A percentile compares a stretch with the other conserved stretches of the same genome.
phyloP scores from a whole-genome alignment of 2,329 filamentous ascomycete species.

The Anisogramma anomala region DNA sequence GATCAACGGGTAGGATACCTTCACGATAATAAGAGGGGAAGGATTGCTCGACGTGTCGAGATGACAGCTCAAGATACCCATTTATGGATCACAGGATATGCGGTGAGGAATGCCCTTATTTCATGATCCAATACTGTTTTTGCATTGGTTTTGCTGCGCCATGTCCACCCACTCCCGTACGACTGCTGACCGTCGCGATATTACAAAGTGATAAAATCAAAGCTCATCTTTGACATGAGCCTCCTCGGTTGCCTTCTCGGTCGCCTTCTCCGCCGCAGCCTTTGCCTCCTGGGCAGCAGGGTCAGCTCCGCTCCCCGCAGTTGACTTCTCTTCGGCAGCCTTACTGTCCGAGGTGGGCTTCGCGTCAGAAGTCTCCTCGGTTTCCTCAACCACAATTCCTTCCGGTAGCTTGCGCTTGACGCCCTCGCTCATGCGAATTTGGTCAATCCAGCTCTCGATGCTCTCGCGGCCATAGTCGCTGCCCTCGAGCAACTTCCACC shows the following conservation, averaged over 20 bases:
- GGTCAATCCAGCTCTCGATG: conserved; percentile 79
- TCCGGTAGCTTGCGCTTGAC: conserved; percentile 64
- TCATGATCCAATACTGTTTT: neutral
- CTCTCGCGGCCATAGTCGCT: conserved; percentile 43
- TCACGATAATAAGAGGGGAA: conserved; percentile 8
- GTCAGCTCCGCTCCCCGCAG: conserved; percentile 23
- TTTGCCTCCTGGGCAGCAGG: conserved; percentile 16
- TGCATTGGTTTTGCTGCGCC: neutral
- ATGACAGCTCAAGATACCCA: conserved; percentile 6
- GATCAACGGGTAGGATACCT: conserved; percentile 28
- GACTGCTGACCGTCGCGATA: conserved; percentile 9
- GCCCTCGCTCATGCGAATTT: conserved; percentile 81
- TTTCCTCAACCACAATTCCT: conserved; percentile 34
- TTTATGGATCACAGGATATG: neutral
- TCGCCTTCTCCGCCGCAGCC: conserved; percentile 8
- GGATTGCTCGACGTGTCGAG: neutral
- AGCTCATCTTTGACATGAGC: conserved; percentile 11
- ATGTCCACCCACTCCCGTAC: neutral
- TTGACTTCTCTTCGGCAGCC: conserved; percentile 15
- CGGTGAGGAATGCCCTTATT: conserved; percentile 2
- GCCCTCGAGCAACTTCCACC: conserved; percentile 68
- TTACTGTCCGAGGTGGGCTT: conserved; percentile 10
- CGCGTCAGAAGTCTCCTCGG: conserved; percentile 22
- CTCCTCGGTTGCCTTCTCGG: conserved; percentile 9
- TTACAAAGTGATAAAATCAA: neutral